phyloP scores from a whole-genome alignment of 352 stramenopile genomes.

The Globisporangium cystogenes region DNA sequence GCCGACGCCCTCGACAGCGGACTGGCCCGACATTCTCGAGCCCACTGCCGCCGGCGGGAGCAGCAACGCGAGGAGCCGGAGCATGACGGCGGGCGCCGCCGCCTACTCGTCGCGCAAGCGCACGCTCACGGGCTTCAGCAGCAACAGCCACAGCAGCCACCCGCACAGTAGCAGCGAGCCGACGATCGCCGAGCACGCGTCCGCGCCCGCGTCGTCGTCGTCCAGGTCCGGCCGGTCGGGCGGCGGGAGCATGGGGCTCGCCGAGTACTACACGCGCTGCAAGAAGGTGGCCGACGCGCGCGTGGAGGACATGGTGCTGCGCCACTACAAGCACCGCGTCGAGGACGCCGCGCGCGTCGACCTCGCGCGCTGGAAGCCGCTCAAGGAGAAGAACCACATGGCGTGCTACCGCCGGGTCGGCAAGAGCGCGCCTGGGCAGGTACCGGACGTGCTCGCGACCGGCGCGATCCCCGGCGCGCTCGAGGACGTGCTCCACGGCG shows the following conservation, averaged over 20 bases:
- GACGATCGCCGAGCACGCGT: not conserved
- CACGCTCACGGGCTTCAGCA: constrained; percentile 12
- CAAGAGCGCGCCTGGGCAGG: constrained; percentile 4
- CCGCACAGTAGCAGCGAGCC: constrained; percentile 1
- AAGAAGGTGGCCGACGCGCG: constrained; percentile 10
- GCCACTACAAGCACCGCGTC: constrained; percentile 9
- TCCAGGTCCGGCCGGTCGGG: constrained; percentile 1
- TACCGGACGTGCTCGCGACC: constrained; percentile 12
- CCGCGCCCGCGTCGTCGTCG: not conserved
- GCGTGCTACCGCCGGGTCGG: constrained; percentile 10
- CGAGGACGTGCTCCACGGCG: constrained; percentile 14
- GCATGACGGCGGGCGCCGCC: constrained; percentile 1
- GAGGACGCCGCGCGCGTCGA: constrained; percentile 3
- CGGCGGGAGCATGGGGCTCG: not conserved
- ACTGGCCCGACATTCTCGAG: constrained; percentile 5
- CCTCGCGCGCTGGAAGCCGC: constrained; percentile 11
- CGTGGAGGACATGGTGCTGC: constrained; percentile 17
- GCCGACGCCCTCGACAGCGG: not conserved
- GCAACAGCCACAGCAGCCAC: too few species aligned
- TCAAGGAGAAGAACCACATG: constrained; percentile 17
- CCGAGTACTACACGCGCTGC: constrained; percentile 12
- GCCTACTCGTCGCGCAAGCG: constrained; percentile 11
- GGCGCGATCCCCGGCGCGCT: constrained; percentile 6
- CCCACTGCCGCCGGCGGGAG: too few species aligned
- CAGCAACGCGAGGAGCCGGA: constrained; percentile 3